phyloP scores from a whole-genome alignment of 106 monocot species.

The Dendrobium nobile region DNA sequence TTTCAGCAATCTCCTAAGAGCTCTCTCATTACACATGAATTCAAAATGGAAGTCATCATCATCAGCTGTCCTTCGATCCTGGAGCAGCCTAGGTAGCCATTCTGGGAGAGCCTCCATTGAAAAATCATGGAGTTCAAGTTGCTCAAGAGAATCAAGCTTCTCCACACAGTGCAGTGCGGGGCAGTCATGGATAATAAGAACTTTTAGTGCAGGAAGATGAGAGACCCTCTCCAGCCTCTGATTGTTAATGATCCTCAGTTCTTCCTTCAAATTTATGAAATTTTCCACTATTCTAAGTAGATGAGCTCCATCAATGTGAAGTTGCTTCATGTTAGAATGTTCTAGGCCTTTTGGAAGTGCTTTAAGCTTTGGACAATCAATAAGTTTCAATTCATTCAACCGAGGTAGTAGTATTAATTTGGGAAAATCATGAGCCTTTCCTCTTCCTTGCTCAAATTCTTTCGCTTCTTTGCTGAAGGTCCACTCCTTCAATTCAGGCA shows the following conservation, averaged over 20 bases:
- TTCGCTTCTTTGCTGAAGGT: background rate
- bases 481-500: constrained; percentile 3
- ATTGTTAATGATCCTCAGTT: too few species aligned
- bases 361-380: background rate
- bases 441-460: background rate
- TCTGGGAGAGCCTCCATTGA: background rate
- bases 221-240: too few species aligned
- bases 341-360: constrained; percentile 3
- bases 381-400: background rate
- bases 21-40: background rate
- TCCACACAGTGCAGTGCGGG: background rate
- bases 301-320: background rate
- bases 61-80: background rate
- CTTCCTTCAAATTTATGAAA: too few species aligned
- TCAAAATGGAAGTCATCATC: background rate
- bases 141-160: background rate
- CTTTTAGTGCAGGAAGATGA: too few species aligned
- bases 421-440: background rate
- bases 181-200: background rate
- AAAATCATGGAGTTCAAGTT: background rate
- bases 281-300: background rate
- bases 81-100: background rate
- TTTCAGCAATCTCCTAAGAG: background rate
- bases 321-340: background rate
- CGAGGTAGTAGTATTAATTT: background rate